Evolutionary conservation across 2,329 filamentous ascomycete species (phyloP), one percentile per base, ranked within the genome.

Genomic region (Aspergillus sp.): DNA sequence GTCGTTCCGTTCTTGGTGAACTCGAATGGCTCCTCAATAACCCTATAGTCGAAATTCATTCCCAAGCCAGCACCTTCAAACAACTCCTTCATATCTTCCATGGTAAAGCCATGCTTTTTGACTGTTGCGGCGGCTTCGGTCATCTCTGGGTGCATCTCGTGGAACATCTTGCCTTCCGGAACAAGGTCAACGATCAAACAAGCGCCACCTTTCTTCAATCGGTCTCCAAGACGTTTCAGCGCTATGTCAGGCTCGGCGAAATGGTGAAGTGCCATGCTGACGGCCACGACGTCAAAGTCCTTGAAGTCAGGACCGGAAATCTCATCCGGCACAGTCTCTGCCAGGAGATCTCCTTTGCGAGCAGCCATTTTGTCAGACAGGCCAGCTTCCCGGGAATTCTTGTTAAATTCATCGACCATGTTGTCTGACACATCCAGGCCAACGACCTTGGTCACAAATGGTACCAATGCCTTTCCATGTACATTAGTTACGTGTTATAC

Each of bases 381-480:
- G 2, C 77, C 79, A 4, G 49, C 48, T 47, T 77, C 76, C 31
- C 66, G 60, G 13, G 80, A 82, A 27, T 76, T 73, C 8, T 68
- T 65, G 59, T 89, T 90, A 69, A 84, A 90, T 6, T 74, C 70
- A 0, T 70, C 68, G 5, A 88, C 76, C 86, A 90, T 90, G 47
- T 79, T 79, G 49, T 82, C 75, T 0, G 85, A 84, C 44, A 89
- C 67, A 58, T 90, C 86, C 36, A 90, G 74, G 34, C 85, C 86
- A 11, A 83, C 67, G 38, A 79, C 79, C 51, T 82, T 74, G 1
- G 78, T 81, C 3, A 81, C 75, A 53, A 79, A 82, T 2, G 82
- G 79, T 1, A 75, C 77, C 10, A 86, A 71, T 10, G 79, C 72
- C 78, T 83, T 40, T 31, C 11, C 47, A 54, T 6, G 52, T 44